Conservation (phyloP, 768 basidiomycete species). For the Boletus tomentosulus region DNA sequence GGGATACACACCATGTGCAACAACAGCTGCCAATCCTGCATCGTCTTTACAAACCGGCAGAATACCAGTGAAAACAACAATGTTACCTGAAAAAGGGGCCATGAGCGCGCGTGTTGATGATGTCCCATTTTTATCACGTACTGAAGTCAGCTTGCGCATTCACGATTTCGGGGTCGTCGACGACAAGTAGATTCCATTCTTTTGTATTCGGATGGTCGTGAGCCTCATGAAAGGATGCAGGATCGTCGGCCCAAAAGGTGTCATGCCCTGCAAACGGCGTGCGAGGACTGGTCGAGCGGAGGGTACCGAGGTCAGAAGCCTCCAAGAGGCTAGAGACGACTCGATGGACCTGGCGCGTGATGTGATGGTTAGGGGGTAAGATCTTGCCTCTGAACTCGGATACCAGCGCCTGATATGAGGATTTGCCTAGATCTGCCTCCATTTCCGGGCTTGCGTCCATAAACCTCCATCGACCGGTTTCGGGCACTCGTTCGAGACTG, state of each 20-base stretch:
- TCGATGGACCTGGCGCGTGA: slow-evolving; percentile 62
- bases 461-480: slow-evolving; percentile 86
- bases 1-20: slow-evolving; percentile 65
- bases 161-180: slow-evolving; percentile 62
- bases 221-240: slow-evolving; percentile 1
- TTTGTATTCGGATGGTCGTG: slow-evolving; percentile 18
- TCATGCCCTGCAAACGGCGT: slow-evolving; percentile 7
- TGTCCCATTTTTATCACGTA: slow-evolving; percentile 15
- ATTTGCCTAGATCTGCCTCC: slow-evolving; percentile 53
- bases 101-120: not conserved
- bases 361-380: slow-evolving; percentile 63
- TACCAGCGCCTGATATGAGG: slow-evolving; percentile 40
- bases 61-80: slow-evolving; percentile 89
- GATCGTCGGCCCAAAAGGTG: slow-evolving; percentile 23
- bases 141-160: slow-evolving; percentile 81
- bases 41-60: slow-evolving; percentile 74
- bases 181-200: slow-evolving; percentile 73
- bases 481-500: slow-evolving; percentile 80
- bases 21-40: slow-evolving; percentile 76
- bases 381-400: slow-evolving; percentile 49
- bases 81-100: slow-evolving; percentile 44
- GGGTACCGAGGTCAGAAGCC: slow-evolving; percentile 65
- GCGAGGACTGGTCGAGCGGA: slow-evolving; percentile 27
- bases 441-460: slow-evolving; percentile 65
- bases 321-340: slow-evolving; percentile 68